Evolutionary conservation across 306 rosid genomes (phyloP), one percentile per base, ranked within the genome.

Genomic region (Quillaja saponaria): DNA sequence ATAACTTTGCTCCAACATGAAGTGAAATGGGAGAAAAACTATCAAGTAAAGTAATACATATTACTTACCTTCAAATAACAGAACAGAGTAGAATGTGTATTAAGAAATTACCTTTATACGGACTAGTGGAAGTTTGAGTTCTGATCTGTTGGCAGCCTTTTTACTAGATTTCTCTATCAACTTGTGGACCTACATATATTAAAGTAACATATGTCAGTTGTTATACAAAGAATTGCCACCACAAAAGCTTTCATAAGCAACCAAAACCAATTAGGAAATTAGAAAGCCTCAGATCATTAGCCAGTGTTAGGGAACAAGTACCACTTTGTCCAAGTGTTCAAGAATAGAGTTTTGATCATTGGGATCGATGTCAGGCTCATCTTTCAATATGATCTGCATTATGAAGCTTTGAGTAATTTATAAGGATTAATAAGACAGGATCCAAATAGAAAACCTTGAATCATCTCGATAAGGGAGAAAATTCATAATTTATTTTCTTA

Each of bases 281-380:
- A 14, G n/a, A 33, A 47, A 18, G 51, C 12, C 21, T n/a, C 18
- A 46, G 13, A 14, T 44, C 64, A 40, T 38, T 45, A 33, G 48
- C 63, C 49, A 47, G 17, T 8, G 34, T 34, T 42, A 56, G 58
- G 39, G 61, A 61, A 64, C 21, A 75, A 76, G 16, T 72, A 92
- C 99, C 84, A 92, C 90, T 79, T 72, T 74, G 82, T 92, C 96
- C 67, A 92, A 72, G 83, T 87, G 96, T 75, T 89, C 95, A 46
- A 92, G 92, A 81, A 92, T 90, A 58, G 96, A 84, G 71, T 75
- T 79, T 71, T 87, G 99, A 85, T 92, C 94, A 58, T 89, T 86
- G 64, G 94, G 76, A 75, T 89, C 89, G 42, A 92, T 81, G 67
- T 81, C 95, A 66, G 95, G 68, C 56, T 86, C 95, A 72, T 92